These are phyloP conservation scores for Dichomitus squalens DNA, from an alignment of 1,284 basidiomycete genomes.

Conservation along the genomic window DNA sequence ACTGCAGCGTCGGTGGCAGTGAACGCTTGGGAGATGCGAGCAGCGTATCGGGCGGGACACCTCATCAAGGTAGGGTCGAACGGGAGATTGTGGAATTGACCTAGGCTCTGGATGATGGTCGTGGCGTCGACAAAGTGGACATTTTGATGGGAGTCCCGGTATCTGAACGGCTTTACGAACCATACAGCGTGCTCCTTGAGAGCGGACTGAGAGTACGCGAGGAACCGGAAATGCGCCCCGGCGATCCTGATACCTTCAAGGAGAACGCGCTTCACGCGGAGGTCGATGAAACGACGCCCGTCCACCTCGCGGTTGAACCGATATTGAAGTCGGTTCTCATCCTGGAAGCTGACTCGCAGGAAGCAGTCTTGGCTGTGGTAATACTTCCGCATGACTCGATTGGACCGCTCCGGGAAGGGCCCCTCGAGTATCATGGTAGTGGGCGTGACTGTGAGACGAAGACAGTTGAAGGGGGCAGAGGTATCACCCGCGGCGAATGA, in stretches of 20 bases:
- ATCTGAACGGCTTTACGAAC: slow-evolving; percentile 54
- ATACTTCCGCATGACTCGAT: slow-evolving; percentile 62
- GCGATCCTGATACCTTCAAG: slow-evolving; percentile 49
- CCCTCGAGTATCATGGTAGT: slow-evolving; percentile 60
- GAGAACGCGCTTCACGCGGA: slow-evolving; percentile 46
- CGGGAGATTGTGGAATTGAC: slow-evolving; percentile 48
- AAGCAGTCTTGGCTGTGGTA: slow-evolving; percentile 53
- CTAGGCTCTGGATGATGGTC: slow-evolving; percentile 54
- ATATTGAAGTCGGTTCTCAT: slow-evolving; percentile 53
- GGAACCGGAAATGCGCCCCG: slow-evolving; percentile 53
- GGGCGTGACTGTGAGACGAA: slow-evolving; percentile 61
- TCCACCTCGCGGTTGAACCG: slow-evolving; percentile 56
- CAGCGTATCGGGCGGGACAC: slow-evolving; percentile 72
- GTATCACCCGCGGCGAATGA: slow-evolving; percentile 2
- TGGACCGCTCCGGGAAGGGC: slow-evolving; percentile 65
- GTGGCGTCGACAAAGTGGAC: slow-evolving; percentile 40
- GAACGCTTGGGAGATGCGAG: slow-evolving; percentile 72
- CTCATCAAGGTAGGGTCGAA: slow-evolving; percentile 50
- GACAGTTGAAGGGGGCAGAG: slow-evolving; percentile 46
- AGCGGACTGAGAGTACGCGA: slow-evolving; percentile 60
- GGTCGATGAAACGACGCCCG: slow-evolving; percentile 45
- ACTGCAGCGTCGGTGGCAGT: slow-evolving; percentile 68
- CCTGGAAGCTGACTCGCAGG: slow-evolving; percentile 64
- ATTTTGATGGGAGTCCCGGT: slow-evolving; percentile 26
- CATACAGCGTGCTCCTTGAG: slow-evolving; percentile 59